Evolutionary conservation across 75 land plant species (phyloP), one percentile per base, ranked within the genome.

Genomic region (Cunninghamia lanceolata): DNA sequence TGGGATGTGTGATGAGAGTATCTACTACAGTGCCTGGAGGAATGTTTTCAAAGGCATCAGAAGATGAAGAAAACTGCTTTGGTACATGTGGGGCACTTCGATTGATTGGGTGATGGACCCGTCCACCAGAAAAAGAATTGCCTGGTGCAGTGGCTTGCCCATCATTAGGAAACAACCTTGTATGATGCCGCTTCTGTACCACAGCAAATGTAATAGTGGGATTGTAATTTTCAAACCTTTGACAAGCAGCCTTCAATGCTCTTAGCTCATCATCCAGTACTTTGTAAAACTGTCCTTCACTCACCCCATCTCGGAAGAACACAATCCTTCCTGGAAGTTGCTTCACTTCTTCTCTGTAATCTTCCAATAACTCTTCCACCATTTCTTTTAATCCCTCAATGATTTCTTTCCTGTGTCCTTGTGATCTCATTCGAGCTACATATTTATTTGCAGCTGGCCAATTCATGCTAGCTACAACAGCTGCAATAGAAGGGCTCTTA

Each of bases 181-280:
- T 98, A 90, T 98, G 99, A 53, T 98, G 99, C 87, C 99, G 90
- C 82, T 98, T 98, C 87, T 98, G 99, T 10, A 98, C 96, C 21
- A 96, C 99, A 7, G 86, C 91, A 85, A 97, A 96, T 10, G 99
- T 95, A 38, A 98, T 92, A 28, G 86, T 77, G 38, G 99, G 99
- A 3, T 87, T 88, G 82, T 96, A 96, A 46, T 84, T 85, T 4
- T 83, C 90, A 84, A 93, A 90, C 39, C 47, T 85, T 30, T 80
- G 83, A 82, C 95, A 96, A 16, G 98, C 98, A 15, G 54, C 84
- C 87, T 87, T 89, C n/a, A 98, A 87, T 3, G 97, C 93, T 59
- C 89, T 84, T 50, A 98, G 71, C 83, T 98, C 99, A 85, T 90
- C 87, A 32, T 95, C 66, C 42, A 98, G 87, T 39, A 98, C 99